Evolutionary conservation across 2,329 filamentous ascomycete genomes (phyloP), one percentile per base, ranked within the genome.

Genomic region (Talaromyces marneffei): DNA sequence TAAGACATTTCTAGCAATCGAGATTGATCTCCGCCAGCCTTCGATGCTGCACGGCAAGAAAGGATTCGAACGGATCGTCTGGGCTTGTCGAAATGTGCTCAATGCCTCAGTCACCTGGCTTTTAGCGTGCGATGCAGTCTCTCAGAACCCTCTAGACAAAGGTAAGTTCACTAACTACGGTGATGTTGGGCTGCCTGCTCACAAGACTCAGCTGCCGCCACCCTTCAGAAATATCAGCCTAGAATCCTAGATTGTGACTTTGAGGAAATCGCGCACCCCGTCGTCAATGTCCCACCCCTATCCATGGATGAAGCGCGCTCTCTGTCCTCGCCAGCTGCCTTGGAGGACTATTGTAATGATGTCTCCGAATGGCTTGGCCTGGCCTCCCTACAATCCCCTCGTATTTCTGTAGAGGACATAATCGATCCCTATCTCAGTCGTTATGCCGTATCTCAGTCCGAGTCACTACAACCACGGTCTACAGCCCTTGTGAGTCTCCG

Each of bases 1-100:
- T 53, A 55, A 62, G 27, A 25, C 52, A 33, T 35, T 29, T 54
- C 35, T 60, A 94, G 90, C 87, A 29, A 84, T 97, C 50, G 85
- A 93, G 67, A 80, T 89, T 56, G 87, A 97, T 63, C 82, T 99
- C 29, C 84, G 87, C 18, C 79, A 82, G 4, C 83, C 87, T 0
- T 87, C 87, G 0, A 96, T 96, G 90, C 73, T 91, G 7, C 87
- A 87, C 59, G 92, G 92, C 3, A 94, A 91, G 72, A 92, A 89
- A 65, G 88, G 87, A 0, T 96, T 95, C 69, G 87, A 92, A 64
- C 82, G 91, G 50, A 78, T 96, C 14, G 73, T 87, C 6, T 90
- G 90, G 80, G 91, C 91, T 14, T 91, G 87, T 72, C 87, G 88
- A 67, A 90, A 91, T 65, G 90, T 91, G 23, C 79, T 97, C 23